Base-by-base conservation (phyloP, 2,329 filamentous ascomycete species). In the Lasiodiplodia sp. region DNA sequence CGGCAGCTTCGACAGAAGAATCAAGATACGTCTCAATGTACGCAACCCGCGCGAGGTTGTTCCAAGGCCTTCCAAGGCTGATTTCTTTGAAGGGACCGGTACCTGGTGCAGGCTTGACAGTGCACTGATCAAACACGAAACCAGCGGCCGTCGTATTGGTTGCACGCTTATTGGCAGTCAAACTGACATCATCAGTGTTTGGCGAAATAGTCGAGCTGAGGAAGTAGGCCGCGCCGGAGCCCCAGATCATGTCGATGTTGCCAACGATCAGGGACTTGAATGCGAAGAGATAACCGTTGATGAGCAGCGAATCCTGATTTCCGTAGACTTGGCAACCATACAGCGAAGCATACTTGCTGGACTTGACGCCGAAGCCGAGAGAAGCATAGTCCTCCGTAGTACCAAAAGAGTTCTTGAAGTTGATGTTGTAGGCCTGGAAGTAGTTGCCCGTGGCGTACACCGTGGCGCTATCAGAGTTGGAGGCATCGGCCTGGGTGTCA, bases 351-450 rank as follows among this genome's bases (percentile, higher is more conserved):
- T 83, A 75, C 34, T 44, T 44, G 75, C 78, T 81, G 11, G 76
- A 82, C 34, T 84, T 75, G 47, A 82, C 1, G 85, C 84, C 56
- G 81, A 82, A 82, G 5, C 79, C 80, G 7, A 88, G 70, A 0
- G 86, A 86, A 49, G 87, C 78, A 8, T 83, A 84, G 72, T 87
- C 71, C 0, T 52, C 49, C 0, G 70, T 71, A 3, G 69, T 44
- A 18, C 74, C 74, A 47, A 72, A 74, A 0, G 72, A 73, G 60
- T 87, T 87, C 63, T 81, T 82, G 3, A 87, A 79, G 72, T 87
- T 86, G 71, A 90, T 78, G 68, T 90, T 90, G 78, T 90, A 90
- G 7, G 88, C 73, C 69, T 83, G 84, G 66, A 88, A 83, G 69
- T 85, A 82, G 1, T 75, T 75, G 1, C 84, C 82, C 72, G 76